A percentile compares a stretch with the other conserved stretches of the same genome.
These are phyloP conservation scores for Penicillium concentricum DNA, from an alignment of 2,329 filamentous ascomycete genomes.

Conservation along the genomic window DNA sequence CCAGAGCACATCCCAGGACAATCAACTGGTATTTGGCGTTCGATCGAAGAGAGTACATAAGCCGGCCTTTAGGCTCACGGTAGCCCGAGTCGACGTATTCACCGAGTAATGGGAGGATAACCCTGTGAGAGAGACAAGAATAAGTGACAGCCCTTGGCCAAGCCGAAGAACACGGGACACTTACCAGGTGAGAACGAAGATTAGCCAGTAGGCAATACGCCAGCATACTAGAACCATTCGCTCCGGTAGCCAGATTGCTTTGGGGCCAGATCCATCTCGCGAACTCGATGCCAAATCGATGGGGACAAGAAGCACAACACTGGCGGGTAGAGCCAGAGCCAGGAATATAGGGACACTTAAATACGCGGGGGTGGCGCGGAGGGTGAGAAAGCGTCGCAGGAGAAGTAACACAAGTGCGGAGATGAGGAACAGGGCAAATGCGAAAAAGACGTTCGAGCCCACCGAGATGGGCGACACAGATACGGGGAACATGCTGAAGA, in stretches of 20 bases:
- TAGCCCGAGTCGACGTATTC: slow-evolving; percentile 96
- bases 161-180: slow-evolving; percentile 19
- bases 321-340: slow-evolving; percentile 87
- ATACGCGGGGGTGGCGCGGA: slow-evolving; percentile 87
- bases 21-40: slow-evolving; percentile 89
- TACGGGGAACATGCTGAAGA: slow-evolving; percentile 29
- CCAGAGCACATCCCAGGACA: slow-evolving; percentile 66
- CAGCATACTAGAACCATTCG: slow-evolving; percentile 79
- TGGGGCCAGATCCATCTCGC: slow-evolving; percentile 66
- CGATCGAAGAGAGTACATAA: slow-evolving; percentile 79
- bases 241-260: slow-evolving; percentile 84
- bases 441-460: slow-evolving; percentile 76
- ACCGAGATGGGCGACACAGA: slow-evolving; percentile 54
- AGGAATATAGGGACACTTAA: slow-evolving; percentile 92
- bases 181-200: slow-evolving; percentile 90
- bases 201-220: slow-evolving; percentile 96
- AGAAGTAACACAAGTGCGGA: slow-evolving; percentile 77
- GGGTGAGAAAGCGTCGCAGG: slow-evolving; percentile 82
- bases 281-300: slow-evolving; percentile 92
- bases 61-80: slow-evolving; percentile 75
- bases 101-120: slow-evolving; percentile 86
- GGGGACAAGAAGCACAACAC: slow-evolving; percentile 86
- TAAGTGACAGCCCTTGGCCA: slow-evolving; percentile 6
- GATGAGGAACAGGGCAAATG: slow-evolving; percentile 69
- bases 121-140: slow-evolving; percentile 52